Evolutionary conservation across 2,329 filamentous ascomycete species (phyloP), one percentile per base, ranked within the genome.

Genomic region (Trichoderma brevicompactum): DNA sequence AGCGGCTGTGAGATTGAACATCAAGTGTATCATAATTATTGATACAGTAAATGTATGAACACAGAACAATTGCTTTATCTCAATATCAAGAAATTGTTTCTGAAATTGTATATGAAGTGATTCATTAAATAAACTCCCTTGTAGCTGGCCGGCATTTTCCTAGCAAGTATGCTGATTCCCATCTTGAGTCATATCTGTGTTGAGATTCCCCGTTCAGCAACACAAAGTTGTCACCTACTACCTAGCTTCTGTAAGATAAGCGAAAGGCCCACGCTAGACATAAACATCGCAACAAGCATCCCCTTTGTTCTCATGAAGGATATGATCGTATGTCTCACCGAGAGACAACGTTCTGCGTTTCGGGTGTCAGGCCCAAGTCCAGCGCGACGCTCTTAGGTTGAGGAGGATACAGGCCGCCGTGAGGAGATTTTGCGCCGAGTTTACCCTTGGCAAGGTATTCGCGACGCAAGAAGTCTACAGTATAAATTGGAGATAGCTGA

Each of bases 381-480:
- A 28, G 38, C 19, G 52, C 10, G 17, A 41, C 7, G 9, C 36
- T 15, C 10, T n/a, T 54, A 6, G 52, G 10, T 28, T 54, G n/a
- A 40, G 52, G 52, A n/a, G 52, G 36, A 54, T 54, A 54, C 6
- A 54, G 38, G 52, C 52, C 52, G 6, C 52, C 52, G 7, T 10
- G 13, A 28, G 52, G 52, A 54, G 52, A 54, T 41, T 54, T 54
- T 23, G 36, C 19, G 7, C 52, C 52, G 7, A 54, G 52, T 40
- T 40, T 54, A 28, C 52, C 52, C 17, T 54, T 54, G 13, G 13
- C 32, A n/a, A 54, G 17, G 15, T 54, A 54, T 28, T 54, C 52
- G 17, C 52, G 52, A 54, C 52, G 52, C 36, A 54, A 54, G 19
- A 28, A 54, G 17, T 54, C 52, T 17, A 54, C 52, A 19, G 52